A percentile compares a stretch with the other conserved stretches of the same genome.
These are phyloP conservation scores for Sugiyamaella novakii DNA, from an alignment of 1,139 yeast genomes.

Conservation along the genomic window DNA sequence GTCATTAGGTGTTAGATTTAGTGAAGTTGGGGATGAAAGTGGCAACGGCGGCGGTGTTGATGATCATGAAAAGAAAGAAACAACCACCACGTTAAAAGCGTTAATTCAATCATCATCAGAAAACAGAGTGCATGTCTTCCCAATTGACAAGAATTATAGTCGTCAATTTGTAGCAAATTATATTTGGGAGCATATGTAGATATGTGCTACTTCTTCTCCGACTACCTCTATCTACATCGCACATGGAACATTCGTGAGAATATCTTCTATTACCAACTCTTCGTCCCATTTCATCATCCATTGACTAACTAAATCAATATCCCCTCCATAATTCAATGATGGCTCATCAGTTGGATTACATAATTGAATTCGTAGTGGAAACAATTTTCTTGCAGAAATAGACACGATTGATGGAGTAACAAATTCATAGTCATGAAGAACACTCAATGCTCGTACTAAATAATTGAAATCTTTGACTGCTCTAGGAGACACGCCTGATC, in stretches of 20 bases:
- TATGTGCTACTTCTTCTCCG: background rate
- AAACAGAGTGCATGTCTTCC: conserved; percentile 54
- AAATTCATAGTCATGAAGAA: conserved; percentile 45
- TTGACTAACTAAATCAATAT: conserved; percentile 45
- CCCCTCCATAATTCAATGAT: conserved; percentile 56
- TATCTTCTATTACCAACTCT: conserved; percentile 52
- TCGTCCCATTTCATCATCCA: conserved; percentile 50
- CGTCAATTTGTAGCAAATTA: conserved; percentile 66
- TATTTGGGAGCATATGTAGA: conserved; percentile 64
- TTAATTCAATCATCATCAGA: conserved; percentile 54
- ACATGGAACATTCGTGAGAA: conserved; percentile 47
- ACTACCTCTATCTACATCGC: background rate
- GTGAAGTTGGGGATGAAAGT: conserved; percentile 24
- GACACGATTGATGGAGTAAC: conserved; percentile 56
- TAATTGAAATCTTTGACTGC: conserved; percentile 48
- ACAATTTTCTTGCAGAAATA: conserved; percentile 49
- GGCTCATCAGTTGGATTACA: conserved; percentile 51
- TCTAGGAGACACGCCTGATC: conserved; percentile 53
- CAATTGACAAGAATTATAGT: conserved; percentile 59
- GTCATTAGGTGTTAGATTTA: conserved; percentile 44
- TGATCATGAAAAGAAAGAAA: conserved; percentile 5
- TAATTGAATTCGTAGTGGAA: conserved; percentile 50
- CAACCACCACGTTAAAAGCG: conserved; percentile 43
- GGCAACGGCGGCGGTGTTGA: conserved; percentile 23
- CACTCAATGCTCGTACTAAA: conserved; percentile 47